These are phyloP conservation scores for Aspergillus texensis DNA, from an alignment of 2,329 filamentous ascomycete genomes.

Conservation along the genomic window DNA sequence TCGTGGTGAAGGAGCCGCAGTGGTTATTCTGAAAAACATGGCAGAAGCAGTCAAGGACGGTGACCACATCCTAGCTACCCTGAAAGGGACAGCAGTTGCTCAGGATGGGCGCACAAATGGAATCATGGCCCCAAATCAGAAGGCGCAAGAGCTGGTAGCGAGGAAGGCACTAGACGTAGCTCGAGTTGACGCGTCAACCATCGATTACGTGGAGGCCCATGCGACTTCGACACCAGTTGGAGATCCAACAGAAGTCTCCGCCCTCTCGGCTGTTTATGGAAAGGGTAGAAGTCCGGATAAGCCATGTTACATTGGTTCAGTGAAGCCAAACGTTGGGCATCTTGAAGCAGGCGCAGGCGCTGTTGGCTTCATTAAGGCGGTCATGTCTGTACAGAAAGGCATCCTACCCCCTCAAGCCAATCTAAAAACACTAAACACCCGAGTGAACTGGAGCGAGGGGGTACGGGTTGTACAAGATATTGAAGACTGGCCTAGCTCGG, in stretches of 20 bases:
- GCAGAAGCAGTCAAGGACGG: constrained; percentile 28
- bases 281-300: constrained; percentile 14
- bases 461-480: constrained; percentile 27
- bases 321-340: constrained; percentile 38
- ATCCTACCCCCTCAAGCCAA: constrained; percentile 36
- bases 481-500: constrained; percentile 21
- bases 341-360: constrained; percentile 33
- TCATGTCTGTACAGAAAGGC: constrained; percentile 28
- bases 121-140: constrained; percentile 39
- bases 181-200: constrained; percentile 18
- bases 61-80: constrained; percentile 35
- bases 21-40: constrained; percentile 34
- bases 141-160: constrained; percentile 33
- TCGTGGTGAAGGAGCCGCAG: constrained; percentile 34
- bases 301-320: constrained; percentile 32
- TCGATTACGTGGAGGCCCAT: constrained; percentile 27
- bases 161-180: constrained; percentile 22
- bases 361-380: constrained; percentile 30
- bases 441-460: constrained; percentile 33
- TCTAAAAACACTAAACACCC: constrained; percentile 35
- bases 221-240: constrained; percentile 26
- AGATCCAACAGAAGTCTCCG: constrained; percentile 24
- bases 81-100: constrained; percentile 34
- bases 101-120: constrained; percentile 39
- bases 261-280: constrained; percentile 19